Conservation (phyloP, 176 grass and related monocot species). For the Cymbopogon citratus region DNA sequence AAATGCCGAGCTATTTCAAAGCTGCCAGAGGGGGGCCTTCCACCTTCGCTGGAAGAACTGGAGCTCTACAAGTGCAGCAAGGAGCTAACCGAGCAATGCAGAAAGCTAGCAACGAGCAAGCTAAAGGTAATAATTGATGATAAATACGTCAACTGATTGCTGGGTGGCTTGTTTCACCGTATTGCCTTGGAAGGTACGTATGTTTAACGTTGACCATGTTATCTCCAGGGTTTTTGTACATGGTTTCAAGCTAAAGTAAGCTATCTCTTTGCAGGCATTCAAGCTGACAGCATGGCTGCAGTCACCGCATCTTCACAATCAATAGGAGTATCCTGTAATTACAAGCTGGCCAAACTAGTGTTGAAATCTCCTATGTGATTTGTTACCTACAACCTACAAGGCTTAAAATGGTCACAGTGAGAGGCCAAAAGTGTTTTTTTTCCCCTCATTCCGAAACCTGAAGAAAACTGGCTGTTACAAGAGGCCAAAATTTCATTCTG, state of each 20-base stretch:
- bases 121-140: not conserved
- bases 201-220: not conserved
- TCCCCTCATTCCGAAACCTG: too few relatives aligned
- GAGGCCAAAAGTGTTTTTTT: too few relatives aligned
- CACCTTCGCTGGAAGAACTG: not conserved
- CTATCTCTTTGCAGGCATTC: too few relatives aligned
- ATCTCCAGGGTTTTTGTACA: not conserved
- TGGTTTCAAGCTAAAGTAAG: not conserved
- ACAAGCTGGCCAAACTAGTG: too few relatives aligned
- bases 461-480: too few relatives aligned
- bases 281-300: too few relatives aligned
- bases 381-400: too few relatives aligned
- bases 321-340: too few relatives aligned
- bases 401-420: too few relatives aligned
- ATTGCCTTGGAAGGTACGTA: not conserved
- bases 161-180: not conserved
- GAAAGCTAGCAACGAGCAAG: not conserved
- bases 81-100: not conserved
- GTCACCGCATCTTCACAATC: too few relatives aligned
- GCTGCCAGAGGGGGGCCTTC: not conserved
- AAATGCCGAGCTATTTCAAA: fast-evolving
- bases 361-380: too few relatives aligned
- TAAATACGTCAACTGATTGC: not conserved
- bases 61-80: fast-evolving
- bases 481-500: too few relatives aligned